Evolutionary conservation across 768 basidiomycete genomes (phyloP), one percentile per base, ranked within the genome.

Genomic region (Omphalotus guepiniiformis): DNA sequence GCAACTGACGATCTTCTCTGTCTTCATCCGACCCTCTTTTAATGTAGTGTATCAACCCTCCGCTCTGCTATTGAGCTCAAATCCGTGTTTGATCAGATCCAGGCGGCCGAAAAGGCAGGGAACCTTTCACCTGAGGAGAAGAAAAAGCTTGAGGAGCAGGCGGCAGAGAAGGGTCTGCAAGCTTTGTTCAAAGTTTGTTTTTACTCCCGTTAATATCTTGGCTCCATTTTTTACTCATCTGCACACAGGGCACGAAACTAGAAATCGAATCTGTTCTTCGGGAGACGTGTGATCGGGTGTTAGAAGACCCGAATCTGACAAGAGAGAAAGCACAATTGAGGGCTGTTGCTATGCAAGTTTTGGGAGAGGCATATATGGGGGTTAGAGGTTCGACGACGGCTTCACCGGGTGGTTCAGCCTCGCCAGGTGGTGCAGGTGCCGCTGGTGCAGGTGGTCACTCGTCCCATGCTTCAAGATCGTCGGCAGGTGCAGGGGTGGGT

Each of bases 81-180:
- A 66, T 71, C 76, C 9, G 88, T 93, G 0, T 95, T 94, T 47
- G 92, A 94, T 61, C 91, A 93, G 62, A 88, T 95, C 22, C 85
- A 90, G 63, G 88, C 88, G 0, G 92, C 91, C 0, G 92, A 94
- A 63, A 84, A 85, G 58, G 82, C 85, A 2, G 92, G 92, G 1
- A 88, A 84, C 49, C 66, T 93, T 32, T 72, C 69, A 23, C 79
- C 84, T 0, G 91, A 92, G 35, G 88, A 93, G 67, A 85, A 81
- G 68, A 82, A 77, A 60, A 79, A 82, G 48, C 68, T 95, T 1
- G 93, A 95, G 60, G 93, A 94, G 55, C 88, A 92, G 57, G 93
- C 93, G 1, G 92, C 93, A 0, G 92, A 94, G 70, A 94, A 93
- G 63, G 93, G 90, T 11, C 63, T 94, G 1, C 88, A 92, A 56